Conservation (phyloP, 2,329 filamentous ascomycete genomes). For the Westerdykella sp. region DNA sequence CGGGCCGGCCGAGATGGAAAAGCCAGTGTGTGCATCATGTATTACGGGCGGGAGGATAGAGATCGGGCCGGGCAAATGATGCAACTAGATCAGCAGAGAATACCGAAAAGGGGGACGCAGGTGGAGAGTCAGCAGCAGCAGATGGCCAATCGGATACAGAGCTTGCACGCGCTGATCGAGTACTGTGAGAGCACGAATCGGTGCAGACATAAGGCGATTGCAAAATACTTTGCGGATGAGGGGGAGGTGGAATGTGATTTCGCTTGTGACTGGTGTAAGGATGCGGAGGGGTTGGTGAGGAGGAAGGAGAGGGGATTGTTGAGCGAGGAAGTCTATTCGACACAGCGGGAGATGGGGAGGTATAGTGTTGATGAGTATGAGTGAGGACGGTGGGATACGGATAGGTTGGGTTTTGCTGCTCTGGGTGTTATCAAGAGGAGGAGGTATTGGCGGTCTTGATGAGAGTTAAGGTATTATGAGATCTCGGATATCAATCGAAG, state of each 20-base stretch:
- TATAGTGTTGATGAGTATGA: conserved; percentile 38
- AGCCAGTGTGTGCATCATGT: conserved; percentile 78
- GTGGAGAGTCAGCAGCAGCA: conserved; percentile 31
- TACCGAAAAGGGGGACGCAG: conserved; percentile 41
- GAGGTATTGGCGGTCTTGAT: no score
- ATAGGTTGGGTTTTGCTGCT: no score
- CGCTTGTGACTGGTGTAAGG: conserved; percentile 48
- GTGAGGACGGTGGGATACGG: conserved; percentile 5
- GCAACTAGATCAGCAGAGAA: conserved; percentile 43
- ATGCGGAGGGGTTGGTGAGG: conserved; percentile 36
- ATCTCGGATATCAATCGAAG: no score
- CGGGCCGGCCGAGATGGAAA: conserved; percentile 86
- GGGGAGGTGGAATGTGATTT: conserved; percentile 38
- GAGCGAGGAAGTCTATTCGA: conserved; percentile 46
- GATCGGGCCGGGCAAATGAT: conserved; percentile 61
- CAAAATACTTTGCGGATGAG: conserved; percentile 34
- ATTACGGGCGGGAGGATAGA: conserved; percentile 82
- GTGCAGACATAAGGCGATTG: conserved; percentile 59
- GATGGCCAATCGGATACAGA: conserved; percentile 38
- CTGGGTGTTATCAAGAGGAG: no score
- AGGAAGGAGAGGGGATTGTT: conserved; percentile 41
- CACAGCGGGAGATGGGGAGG: conserved; percentile 41
- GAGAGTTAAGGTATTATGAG: no score
- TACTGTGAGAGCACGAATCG: conserved; percentile 73
- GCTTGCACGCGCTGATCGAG: conserved; percentile 54